Percentiles rank a stretch among this genome's conserved stretches.
phyloP scores from a whole-genome alignment of 257 asterid species.

The Jacaranda mimosifolia region DNA sequence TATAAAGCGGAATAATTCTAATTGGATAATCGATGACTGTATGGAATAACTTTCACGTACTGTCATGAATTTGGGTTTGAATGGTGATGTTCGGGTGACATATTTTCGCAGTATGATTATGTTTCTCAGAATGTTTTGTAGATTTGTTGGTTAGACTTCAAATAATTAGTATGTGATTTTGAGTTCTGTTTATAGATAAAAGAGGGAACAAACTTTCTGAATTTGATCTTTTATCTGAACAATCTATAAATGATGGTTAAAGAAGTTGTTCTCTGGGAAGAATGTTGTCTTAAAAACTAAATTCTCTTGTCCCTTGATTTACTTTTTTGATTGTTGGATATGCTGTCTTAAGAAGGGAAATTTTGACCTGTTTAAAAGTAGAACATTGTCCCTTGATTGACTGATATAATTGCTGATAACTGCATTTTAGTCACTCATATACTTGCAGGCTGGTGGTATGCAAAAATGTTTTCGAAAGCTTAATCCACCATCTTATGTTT shows the following conservation, averaged over 20 bases:
- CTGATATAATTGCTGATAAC: constrained; percentile 1
- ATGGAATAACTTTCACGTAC: background rate
- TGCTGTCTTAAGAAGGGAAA: background rate
- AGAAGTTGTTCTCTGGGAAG: background rate
- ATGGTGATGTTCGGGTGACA: background rate
- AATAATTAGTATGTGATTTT: background rate
- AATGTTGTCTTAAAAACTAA: background rate
- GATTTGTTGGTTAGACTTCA: background rate
- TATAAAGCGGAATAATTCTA: constrained; percentile 1
- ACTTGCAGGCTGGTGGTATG: background rate
- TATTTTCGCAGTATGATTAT: background rate
- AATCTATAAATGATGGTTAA: background rate
- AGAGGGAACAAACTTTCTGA: background rate
- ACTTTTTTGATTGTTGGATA: background rate
- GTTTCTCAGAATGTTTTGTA: background rate
- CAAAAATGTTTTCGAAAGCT: background rate
- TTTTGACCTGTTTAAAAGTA: background rate
- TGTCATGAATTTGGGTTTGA: background rate
- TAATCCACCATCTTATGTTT: background rate
- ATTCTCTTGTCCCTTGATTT: background rate
- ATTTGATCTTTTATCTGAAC: background rate
- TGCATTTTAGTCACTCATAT: background rate
- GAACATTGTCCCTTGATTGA: background rate
- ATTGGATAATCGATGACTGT: background rate
- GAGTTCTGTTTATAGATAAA: background rate